Conservation (phyloP, 176 grass and related monocot species). For the Aegilops longissima region DNA sequence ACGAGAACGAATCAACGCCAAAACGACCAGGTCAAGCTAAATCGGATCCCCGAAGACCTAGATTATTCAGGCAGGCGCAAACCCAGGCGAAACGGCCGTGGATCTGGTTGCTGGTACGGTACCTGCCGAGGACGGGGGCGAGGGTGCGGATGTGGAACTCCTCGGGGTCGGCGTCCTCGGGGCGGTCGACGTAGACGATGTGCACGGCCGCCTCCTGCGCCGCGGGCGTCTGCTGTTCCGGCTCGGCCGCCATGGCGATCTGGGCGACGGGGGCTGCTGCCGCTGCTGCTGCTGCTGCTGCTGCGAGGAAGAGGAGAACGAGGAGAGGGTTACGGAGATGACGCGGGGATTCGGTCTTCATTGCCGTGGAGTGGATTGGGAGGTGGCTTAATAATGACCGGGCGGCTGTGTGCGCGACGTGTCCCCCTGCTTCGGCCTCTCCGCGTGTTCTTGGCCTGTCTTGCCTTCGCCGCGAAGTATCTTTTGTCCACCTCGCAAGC, state of each 20-base stretch:
- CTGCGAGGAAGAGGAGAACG: conserved; percentile 26
- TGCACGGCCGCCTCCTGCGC: conserved; percentile 59
- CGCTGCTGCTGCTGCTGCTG: neutral
- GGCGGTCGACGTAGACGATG: conserved; percentile 80
- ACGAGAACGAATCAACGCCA: neutral
- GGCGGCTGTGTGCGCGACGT: neutral
- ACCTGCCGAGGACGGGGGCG: conserved; percentile 72
- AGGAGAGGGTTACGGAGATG: neutral
- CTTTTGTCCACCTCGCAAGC: neutral
- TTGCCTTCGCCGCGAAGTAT: conserved; percentile 31
- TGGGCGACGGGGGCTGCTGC: neutral
- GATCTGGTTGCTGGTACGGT: neutral
- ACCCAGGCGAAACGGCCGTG: neutral
- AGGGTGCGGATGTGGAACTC: conserved; percentile 89
- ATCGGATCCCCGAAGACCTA: neutral
- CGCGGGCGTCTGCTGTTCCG: conserved; percentile 17
- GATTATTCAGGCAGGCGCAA: neutral
- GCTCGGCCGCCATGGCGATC: conserved; percentile 46
- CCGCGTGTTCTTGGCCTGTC: neutral
- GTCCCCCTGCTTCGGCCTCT: neutral
- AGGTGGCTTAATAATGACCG: neutral
- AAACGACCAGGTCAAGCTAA: neutral
- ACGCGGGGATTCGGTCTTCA: conserved; percentile 20
- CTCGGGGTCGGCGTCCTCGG: conserved; percentile 65
- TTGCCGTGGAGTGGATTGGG: neutral